Conservation (phyloP, 805 yeast genomes). For the Myxozyma monticola region DNA sequence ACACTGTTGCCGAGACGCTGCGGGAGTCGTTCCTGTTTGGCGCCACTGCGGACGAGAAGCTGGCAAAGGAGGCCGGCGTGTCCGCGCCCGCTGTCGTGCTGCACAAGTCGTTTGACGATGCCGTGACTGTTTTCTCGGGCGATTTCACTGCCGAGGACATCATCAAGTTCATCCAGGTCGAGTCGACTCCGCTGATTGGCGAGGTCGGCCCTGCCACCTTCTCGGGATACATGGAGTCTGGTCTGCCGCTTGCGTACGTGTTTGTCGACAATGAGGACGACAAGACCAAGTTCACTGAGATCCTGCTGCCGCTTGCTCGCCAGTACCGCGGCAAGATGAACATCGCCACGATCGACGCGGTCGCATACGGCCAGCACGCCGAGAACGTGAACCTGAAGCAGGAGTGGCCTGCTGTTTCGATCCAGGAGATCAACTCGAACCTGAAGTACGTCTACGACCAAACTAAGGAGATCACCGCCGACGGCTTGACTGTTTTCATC, state of each 20-base stretch:
- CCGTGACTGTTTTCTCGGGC: conserved; percentile 36
- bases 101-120: conserved; percentile 40
- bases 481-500: conserved; percentile 62
- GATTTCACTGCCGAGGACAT: conserved; percentile 44
- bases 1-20: conserved; percentile 58
- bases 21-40: conserved; percentile 68
- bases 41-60: conserved; percentile 44
- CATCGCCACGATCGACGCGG: conserved; percentile 86
- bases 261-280: conserved; percentile 74
- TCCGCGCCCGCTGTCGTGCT: conserved; percentile 51
- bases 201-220: conserved; percentile 82
- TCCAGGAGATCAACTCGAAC: conserved; percentile 70
- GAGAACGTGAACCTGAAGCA: conserved; percentile 79
- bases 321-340: conserved; percentile 74
- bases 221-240: conserved; percentile 67
- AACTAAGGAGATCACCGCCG: conserved; percentile 49
- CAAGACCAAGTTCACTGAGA: conserved; percentile 54
- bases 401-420: conserved; percentile 85
- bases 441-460: conserved; percentile 79
- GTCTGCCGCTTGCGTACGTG: conserved; percentile 81
- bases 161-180: conserved; percentile 53
- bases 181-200: conserved; percentile 80
- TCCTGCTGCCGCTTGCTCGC: conserved; percentile 66
- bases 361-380: conserved; percentile 80
- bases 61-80: conserved; percentile 45